phyloP scores from a whole-genome alignment of 2,329 filamentous ascomycete species.

The Cadophora luteo-olivacea region DNA sequence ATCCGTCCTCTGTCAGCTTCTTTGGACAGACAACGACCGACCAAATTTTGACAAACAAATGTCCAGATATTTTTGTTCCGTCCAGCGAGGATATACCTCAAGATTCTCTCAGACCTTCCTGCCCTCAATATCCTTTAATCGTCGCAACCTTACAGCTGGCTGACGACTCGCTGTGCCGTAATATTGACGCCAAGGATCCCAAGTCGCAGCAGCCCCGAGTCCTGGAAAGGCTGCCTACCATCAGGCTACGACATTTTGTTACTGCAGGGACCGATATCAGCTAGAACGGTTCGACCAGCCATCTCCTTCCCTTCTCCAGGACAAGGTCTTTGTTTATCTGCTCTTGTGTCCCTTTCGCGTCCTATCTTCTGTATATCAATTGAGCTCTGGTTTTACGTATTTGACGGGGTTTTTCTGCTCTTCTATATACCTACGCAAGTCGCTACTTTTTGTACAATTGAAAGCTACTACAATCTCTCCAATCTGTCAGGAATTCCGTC shows the following conservation, averaged over 20 bases:
- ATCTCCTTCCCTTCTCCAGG: slow-evolving; percentile 24
- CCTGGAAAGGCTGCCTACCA: slow-evolving; percentile 36
- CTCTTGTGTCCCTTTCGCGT: slow-evolving; percentile 25
- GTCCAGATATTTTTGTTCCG: neutral
- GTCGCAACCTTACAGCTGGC: slow-evolving; percentile 11
- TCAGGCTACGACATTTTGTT: slow-evolving; percentile 37
- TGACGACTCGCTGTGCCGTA: slow-evolving; percentile 24
- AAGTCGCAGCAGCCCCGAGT: slow-evolving; percentile 17
- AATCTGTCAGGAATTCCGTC: neutral
- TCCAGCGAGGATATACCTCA: neutral
- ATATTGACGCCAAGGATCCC: slow-evolving; percentile 23
- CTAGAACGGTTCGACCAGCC: slow-evolving; percentile 7
- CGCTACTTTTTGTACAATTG: neutral
- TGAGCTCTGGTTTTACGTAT: neutral
- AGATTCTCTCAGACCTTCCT: neutral
- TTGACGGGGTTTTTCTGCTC: neutral
- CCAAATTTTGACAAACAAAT: neutral
- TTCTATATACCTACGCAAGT: neutral
- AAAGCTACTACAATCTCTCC: neutral
- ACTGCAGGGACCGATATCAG: slow-evolving; percentile 31
- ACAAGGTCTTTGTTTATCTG: slow-evolving; percentile 21
- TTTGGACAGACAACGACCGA: slow-evolving; percentile 7
- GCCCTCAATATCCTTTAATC: neutral
- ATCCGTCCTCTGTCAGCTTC: slow-evolving; percentile 11
- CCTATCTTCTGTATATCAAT: slow-evolving; percentile 18